Evolutionary conservation across 208 protist species (phyloP), one percentile per base, ranked within the genome.

Genomic region (Phytomonas sp.): DNA sequence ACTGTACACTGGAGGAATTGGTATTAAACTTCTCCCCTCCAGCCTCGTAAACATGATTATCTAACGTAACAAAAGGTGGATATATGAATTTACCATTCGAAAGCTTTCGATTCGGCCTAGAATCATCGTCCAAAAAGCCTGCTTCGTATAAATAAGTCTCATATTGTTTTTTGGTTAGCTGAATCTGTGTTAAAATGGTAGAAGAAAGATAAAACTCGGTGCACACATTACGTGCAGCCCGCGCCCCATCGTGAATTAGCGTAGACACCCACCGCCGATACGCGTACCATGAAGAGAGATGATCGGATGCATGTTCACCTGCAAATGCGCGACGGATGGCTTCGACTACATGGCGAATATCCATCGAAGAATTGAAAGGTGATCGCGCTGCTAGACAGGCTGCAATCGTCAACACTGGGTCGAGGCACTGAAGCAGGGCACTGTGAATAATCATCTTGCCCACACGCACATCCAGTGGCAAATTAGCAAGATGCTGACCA

Each of bases 391-490:
- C 77, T 4, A 96, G 77, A 70, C 86, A 91, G 0, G 98, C 98
- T 10, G 96, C 96, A 69, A 99, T 97, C 14, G 97, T 99, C 33
- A 99, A 77, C 29, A 98, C 88, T 8, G 97, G 97, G 74, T 99
- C 97, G 23, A 98, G 32, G 85, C 98, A 99, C 49, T 94, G 78
- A 49, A 99, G 87, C 29, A 99, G 81, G 26, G 89, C 91, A 60
- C 89, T 93, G 75, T 96, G 97, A n/a, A 98, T 89, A 66, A 98
- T 93, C 93, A 98, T 97, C 74, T 98, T 98, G 12, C 92, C 94
- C 26, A 97, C 74, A 59, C 85, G 81, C 63, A 93, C 86, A 75
- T 97, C 94, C 29, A 97, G 74, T 0, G 96, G 96, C 0, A 98
- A 71, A 60, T 94, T 93, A n/a, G 93, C 92, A 23, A 98, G 74